Base-by-base conservation (phyloP, 73 alveolate genomes). In the Tetrahymena malaccensis region DNA sequence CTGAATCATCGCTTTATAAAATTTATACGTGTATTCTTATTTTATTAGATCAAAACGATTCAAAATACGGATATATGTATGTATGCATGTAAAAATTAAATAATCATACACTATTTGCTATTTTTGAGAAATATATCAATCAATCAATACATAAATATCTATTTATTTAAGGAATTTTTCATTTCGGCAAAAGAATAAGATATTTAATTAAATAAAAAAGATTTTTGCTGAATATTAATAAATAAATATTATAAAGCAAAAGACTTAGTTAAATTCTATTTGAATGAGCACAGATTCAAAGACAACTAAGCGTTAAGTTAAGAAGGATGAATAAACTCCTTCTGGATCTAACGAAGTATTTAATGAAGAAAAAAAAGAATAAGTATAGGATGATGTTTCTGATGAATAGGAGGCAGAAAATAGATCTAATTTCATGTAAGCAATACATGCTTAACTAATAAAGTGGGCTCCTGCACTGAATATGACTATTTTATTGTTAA, bases 401-500 rank as follows among this genome's bases (percentile, higher is more conserved):
- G 89, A 27, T n/a, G 34, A 70, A 40, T 10, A 40, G 40, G 37
- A n/a, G 19, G 17, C 22, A 11, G 83, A 50, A 50, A 50, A 50
- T 50, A 19, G 16, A 50, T 50, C 43, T 0, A 70, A 70, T 4
- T 70, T 70, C 89, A 70, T 9, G 17, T 27, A 7, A 27, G 43
- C 0, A 70, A 27, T 70, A 31, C 89, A 70, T n/a, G 34, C 89
- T 22, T 11, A 70, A 70, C 37, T 70, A 22, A 31, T 85, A 35
- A 95, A 97, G 55, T 97, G 98, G 98, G 96, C 99, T 33, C 99
- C 99, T 43, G 98, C 97, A 84, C 95, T 99, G 94, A 98, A 98
- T 89, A 95, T 98, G 93, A 98, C 97, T 31, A 98, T 99, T 34
- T 95, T 99, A 84, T 97, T 97, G 6, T 85, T 98, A 31, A 98